Conservation (phyloP, 441 rosid genomes). For the Geranium incanum region DNA sequence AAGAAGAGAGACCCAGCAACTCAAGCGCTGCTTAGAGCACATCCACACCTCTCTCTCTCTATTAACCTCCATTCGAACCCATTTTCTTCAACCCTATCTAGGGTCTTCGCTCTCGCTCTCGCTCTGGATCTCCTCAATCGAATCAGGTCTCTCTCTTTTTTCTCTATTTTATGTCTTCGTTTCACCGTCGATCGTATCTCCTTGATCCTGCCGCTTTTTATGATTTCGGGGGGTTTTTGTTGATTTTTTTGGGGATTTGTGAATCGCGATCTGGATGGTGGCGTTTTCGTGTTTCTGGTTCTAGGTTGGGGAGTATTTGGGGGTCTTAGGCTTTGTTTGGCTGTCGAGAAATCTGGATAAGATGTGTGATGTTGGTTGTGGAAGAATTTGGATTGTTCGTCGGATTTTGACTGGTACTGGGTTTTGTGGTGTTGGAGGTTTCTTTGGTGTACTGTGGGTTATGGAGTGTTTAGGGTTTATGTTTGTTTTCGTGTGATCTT, state of each 20-base stretch:
- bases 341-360: background rate
- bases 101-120: background rate
- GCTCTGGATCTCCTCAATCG: background rate
- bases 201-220: background rate
- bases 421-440: conserved; percentile 2
- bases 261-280: background rate
- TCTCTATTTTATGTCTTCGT: background rate
- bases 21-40: too few relatives aligned
- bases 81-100: background rate
- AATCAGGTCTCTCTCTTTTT: background rate
- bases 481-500: background rate
- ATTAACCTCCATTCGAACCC: background rate
- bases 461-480: background rate
- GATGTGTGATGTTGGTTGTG: too few relatives aligned
- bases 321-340: background rate
- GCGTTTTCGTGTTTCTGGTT: too few relatives aligned
- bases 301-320: background rate
- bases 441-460: background rate
- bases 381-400: background rate
- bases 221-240: background rate
- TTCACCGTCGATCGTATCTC: background rate
- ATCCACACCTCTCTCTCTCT: too few relatives aligned
- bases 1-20: too few relatives aligned
- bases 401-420: background rate
- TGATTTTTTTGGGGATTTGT: background rate